phyloP scores from a whole-genome alignment of 352 stramenopile genomes.

The Phytopythium delawarense region DNA sequence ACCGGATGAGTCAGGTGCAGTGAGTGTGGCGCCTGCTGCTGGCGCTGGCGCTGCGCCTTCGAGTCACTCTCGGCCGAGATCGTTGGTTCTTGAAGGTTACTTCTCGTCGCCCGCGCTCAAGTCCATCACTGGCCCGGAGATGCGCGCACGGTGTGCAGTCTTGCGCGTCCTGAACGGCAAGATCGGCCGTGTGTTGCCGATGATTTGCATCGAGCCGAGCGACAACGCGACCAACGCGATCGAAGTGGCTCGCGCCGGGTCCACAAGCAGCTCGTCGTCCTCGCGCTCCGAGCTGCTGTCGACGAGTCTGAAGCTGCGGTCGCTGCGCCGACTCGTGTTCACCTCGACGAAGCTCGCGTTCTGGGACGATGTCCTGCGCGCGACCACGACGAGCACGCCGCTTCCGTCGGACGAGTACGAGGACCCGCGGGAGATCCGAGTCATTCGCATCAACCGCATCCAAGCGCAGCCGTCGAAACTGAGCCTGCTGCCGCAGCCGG shows the following conservation, averaged over 20 bases:
- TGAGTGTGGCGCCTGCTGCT: neutral
- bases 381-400: constrained; percentile 95
- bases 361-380: constrained; percentile 91
- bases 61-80: constrained; percentile 19
- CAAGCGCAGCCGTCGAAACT: constrained; percentile 87
- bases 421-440: constrained; percentile 96
- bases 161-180: constrained; percentile 93
- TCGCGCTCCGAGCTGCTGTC: constrained; percentile 53
- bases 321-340: constrained; percentile 78
- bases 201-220: constrained; percentile 72
- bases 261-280: constrained; percentile 8
- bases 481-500: constrained; percentile 83
- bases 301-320: constrained; percentile 70
- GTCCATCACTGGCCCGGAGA: constrained; percentile 43
- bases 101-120: constrained; percentile 70
- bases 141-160: constrained; percentile 90
- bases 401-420: constrained; percentile 99
- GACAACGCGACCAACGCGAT: constrained; percentile 45
- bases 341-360: constrained; percentile 92
- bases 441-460: constrained; percentile 97
- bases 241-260: constrained; percentile 27
- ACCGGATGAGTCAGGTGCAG: constrained; percentile 20
- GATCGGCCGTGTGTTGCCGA: constrained; percentile 73
- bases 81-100: constrained; percentile 63
- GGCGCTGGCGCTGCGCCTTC: neutral